Conservation (phyloP, 2,329 filamentous ascomycete species). For the Aspergillus aculeatus region DNA sequence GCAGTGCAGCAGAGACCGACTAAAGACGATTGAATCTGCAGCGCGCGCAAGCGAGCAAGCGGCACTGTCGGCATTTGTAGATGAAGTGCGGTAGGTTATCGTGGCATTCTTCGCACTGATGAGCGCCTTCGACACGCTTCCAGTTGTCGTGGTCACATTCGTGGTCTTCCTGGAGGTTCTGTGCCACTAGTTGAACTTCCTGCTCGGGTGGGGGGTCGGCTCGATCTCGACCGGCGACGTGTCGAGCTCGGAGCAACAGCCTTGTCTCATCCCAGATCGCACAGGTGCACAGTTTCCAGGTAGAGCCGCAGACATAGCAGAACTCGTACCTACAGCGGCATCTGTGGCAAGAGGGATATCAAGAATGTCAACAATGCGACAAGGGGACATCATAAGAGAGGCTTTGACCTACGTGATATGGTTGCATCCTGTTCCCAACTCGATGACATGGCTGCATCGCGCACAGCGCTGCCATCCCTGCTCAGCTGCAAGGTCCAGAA, state of each 20-base stretch:
- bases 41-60: constrained; percentile 7
- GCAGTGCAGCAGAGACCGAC: not conserved
- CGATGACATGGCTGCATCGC: constrained; percentile 60
- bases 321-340: constrained; percentile 29
- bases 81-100: constrained; percentile 10
- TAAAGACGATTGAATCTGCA: constrained; percentile 17
- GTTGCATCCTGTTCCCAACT: constrained; percentile 33
- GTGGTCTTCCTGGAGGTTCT: constrained; percentile 14
- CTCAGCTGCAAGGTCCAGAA: constrained; percentile 63
- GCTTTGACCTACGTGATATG: constrained; percentile 33
- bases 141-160: constrained; percentile 17
- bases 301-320: constrained; percentile 31
- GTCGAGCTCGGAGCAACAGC: constrained; percentile 15
- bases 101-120: constrained; percentile 11
- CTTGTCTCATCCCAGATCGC: constrained; percentile 27
- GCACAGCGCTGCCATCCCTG: constrained; percentile 75
- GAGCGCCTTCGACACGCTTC: constrained; percentile 1
- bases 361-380: not conserved
- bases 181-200: constrained; percentile 8
- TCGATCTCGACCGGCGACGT: constrained; percentile 4
- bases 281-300: constrained; percentile 31
- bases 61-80: constrained; percentile 9
- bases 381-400: not conserved
- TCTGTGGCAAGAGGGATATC: constrained; percentile 19
- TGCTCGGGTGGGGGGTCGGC: not conserved